Base-by-base conservation (phyloP, 192 early-diverging fungal genomes). In the Coemansia sp. region DNA sequence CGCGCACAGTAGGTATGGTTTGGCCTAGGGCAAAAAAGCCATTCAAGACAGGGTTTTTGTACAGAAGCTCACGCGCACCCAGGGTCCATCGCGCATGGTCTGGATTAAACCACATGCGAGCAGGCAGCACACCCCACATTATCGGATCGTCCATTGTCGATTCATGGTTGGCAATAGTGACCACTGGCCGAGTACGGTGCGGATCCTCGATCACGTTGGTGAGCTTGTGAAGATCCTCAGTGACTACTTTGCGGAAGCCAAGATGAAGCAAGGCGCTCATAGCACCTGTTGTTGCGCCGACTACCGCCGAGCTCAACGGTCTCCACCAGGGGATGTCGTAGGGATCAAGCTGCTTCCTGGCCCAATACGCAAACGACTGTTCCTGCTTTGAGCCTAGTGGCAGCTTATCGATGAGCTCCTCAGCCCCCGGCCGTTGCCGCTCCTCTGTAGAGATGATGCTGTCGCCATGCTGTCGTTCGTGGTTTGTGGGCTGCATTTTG, bases 61-160 rank as follows among this genome's bases (percentile, higher is more conserved):
- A 95, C 39, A 89, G 87, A 17, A 93, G 83, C 55, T 95, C 91
- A 46, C 83, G 82, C 6, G 93, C 91, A n/a, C 90, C 89, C 30
- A 95, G 69, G 6, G 87, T 85, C 88, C 90, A 93, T 32, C 93
- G 82, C 67, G 85, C 77, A 20, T 71, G 50, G 5, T 79, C 58
- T 69, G 75, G 26, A n/a, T 60, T 51, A 50, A 60, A 65, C 5
- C 79, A 67, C 34, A 78, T 76, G n/a, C 60, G 75, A 48, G 72
- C 47, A 9, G 87, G 87, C 46, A 91, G 53, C 5, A 80, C 59
- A 20, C 87, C 88, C 88, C 88, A 91, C 14, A 91, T 51, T 2
- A 87, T 29, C 3, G 88, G 88, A 49, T 91, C 88, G 24, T 91
- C 88, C 46, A 82, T 41, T 33, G 83, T 82, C 34, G 87, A 90